Evolutionary conservation across 2,329 filamentous ascomycete genomes (phyloP), one percentile per base, ranked within the genome.

Genomic region (Pseudogymnoascus sp.): DNA sequence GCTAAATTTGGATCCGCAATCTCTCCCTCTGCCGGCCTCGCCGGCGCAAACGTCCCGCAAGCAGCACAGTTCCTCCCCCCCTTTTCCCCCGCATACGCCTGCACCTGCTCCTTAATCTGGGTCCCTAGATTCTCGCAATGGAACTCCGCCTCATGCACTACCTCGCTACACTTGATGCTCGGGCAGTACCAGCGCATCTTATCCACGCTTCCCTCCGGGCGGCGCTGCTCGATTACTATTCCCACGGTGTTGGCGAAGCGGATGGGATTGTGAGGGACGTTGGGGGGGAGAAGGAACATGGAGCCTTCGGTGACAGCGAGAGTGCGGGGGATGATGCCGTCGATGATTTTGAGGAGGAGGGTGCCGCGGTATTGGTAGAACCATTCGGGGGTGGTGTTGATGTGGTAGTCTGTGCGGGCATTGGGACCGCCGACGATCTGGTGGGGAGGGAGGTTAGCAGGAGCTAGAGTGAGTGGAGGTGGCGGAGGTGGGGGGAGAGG

Each of bases 351-450:
- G 69, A 99, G 88, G 64, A 95, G 82, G 93, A 97, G 97, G 68
- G 88, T 87, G 68, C 95, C 95, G 71, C 87, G 87, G 83, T 96
- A 87, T 77, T 97, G 93, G 82, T 95, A 97, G 85, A 97, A 99
- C 88, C 93, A 97, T 77, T 97, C 95, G 11, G 95, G 87, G 0
- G 93, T 97, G 71, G 87, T 81, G 82, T 97, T 97, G 83, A 97
- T 93, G 82, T 97, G 95, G 81, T 97, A 99, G 81, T 97, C 95
- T 63, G 93, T 97, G 68, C 95, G 87, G 66, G 91, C 91, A 76
- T 97, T 97, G 72, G 95, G 95, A 11, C 95, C 95, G 74, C 95
- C 95, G 67, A 99, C 93, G 71, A 96, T 92, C 89, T 87, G 68
- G 9, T n/a, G 4, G 38, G 17, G 21, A 59, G 64, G 50, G n/a